Base-by-base conservation (phyloP, 2,329 filamentous ascomycete genomes). In the Fusarium phyllophilum region DNA sequence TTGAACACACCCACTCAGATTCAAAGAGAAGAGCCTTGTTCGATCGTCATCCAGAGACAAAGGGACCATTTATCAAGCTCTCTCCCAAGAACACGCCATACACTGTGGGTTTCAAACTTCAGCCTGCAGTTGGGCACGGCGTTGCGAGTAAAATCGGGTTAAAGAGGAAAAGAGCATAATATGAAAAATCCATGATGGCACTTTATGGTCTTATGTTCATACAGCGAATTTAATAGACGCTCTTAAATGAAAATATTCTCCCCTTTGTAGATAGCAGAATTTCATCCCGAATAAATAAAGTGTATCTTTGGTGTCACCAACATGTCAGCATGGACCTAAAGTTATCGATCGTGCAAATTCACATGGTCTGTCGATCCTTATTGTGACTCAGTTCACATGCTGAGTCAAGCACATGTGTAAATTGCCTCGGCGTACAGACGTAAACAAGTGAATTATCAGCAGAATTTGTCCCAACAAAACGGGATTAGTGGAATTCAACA, bases 391-490 rank as follows among this genome's bases (percentile, higher is more conserved):
- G 22, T 52, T 60, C 54, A 65, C 54, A 59, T 65, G 52, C 18
- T 3, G 4, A 8, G 13, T n/a, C 38, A 39, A 18, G 6, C 45
- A 46, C 65, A 42, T 64, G 41, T 18, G 18, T 41, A 24, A 13
- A 41, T 26, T 22, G 20, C 33, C 59, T 42, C 48, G 64, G 51
- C 15, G 48, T 51, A 11, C 20, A 26, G 49, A 33, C 6, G 9
- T 39, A 33, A 29, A 26, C 10, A 38, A 34, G 14, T 44, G 11
- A 33, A 34, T 12, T 8, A 48, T 38, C 8, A 8, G 41, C 29
- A 34, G 48, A 46, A 3, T 52, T 20, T 13, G 31, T 45, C 65
- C 61, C 61, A 65, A 65, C 65, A 65, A 68, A 65, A 54, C 54
- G 2, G 14, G 33, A 17, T 54, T 22, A n/a, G 42, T 51, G n/a